Percentiles rank a stretch among this genome's conserved stretches.
These are phyloP conservation scores for Cutaneotrichosporon cyanovorans DNA, from an alignment of 1,284 basidiomycete species.

Conservation along the genomic window DNA sequence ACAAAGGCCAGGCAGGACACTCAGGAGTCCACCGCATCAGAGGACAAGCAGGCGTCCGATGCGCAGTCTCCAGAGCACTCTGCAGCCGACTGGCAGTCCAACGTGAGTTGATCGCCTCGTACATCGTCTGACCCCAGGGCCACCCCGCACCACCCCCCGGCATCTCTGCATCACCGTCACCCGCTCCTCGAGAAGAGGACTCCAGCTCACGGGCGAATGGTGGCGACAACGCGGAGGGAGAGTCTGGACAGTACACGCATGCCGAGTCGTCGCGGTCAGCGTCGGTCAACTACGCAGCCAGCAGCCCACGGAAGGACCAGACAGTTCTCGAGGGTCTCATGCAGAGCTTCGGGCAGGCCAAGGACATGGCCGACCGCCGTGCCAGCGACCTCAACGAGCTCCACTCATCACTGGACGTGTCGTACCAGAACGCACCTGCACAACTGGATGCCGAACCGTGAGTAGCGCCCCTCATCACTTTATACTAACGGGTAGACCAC, in stretches of 20 bases:
- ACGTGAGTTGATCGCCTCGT: not conserved
- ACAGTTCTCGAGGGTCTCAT: conserved; percentile 83
- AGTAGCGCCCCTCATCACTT: conserved; percentile 26
- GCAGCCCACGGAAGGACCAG: conserved; percentile 36
- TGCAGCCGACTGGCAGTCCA: not conserved
- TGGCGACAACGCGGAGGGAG: no score
- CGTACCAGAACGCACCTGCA: conserved; percentile 80
- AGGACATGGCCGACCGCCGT: conserved; percentile 55
- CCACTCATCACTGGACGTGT: conserved; percentile 84
- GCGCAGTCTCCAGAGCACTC: conserved; percentile 2
- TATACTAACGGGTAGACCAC: conserved; percentile 55
- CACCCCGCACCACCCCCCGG: not conserved
- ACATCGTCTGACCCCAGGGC: not conserved
- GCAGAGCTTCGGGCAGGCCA: conserved; percentile 88
- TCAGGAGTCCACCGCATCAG: conserved; percentile 52
- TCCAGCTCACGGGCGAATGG: no score
- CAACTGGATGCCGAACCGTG: conserved; percentile 92
- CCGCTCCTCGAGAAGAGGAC: no score
- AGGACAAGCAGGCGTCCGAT: conserved; percentile 8
- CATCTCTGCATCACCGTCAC: no score
- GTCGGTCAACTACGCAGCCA: conserved; percentile 38
- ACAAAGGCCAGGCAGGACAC: no score
- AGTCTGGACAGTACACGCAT: not conserved
- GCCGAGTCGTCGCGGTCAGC: conserved; percentile 50
- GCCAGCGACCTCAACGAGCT: conserved; percentile 81